A percentile compares a stretch with the other conserved stretches of the same genome.
phyloP scores from a whole-genome alignment of 208 protist species.

The Borovskyia barvae region DNA sequence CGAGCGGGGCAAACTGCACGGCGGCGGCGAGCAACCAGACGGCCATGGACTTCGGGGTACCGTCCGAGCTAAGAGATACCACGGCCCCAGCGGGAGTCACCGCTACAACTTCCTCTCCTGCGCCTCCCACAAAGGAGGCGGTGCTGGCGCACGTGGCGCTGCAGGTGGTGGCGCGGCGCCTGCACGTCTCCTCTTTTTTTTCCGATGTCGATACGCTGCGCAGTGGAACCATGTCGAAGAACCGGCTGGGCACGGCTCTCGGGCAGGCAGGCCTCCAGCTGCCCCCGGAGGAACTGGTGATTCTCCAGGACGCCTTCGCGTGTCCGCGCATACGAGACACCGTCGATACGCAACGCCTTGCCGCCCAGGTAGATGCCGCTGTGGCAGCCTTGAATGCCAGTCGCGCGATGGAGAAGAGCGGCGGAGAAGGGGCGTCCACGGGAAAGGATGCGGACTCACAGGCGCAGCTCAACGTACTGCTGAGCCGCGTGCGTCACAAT shows the following conservation, averaged over 20 bases:
- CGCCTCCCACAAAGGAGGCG: conserved; percentile 13
- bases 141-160: conserved; percentile 52
- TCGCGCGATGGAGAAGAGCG: conserved; percentile 5
- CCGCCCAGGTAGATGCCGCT: conserved; percentile 32
- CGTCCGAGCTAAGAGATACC: neutral
- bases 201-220: conserved; percentile 82
- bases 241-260: conserved; percentile 67
- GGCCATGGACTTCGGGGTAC: neutral
- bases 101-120: too few species aligned
- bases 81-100: neutral
- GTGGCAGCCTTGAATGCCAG: conserved; percentile 1
- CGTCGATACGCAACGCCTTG: conserved; percentile 44
- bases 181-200: conserved; percentile 72
- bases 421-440: conserved; percentile 9
- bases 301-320: conserved; percentile 45
- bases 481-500: conserved; percentile 55
- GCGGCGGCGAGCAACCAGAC: neutral
- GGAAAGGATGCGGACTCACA: conserved; percentile 12
- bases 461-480: conserved; percentile 22
- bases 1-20: neutral
- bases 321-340: conserved; percentile 18
- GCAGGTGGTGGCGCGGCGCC: conserved; percentile 53
- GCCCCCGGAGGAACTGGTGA: conserved; percentile 33
- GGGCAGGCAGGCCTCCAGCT: conserved; percentile 61
- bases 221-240: conserved; percentile 45